phyloP scores from a whole-genome alignment of 148 eudicot genomes.

The Bassia scoparia region DNA sequence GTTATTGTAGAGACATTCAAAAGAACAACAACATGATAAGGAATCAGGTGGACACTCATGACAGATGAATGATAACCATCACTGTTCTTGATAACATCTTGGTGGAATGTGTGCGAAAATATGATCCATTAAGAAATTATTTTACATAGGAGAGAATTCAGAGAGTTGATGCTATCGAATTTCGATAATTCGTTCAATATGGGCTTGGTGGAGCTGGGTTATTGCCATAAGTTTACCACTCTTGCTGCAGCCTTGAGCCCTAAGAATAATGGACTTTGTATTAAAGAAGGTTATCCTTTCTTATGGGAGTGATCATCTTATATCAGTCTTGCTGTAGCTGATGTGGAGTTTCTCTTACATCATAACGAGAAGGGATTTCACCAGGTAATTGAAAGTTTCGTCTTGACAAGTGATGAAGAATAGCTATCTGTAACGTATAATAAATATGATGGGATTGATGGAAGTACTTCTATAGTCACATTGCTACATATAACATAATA shows the following conservation, averaged over 20 bases:
- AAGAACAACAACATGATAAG: not conserved
- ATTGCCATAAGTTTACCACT: slow-evolving; percentile 71
- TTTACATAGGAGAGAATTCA: slow-evolving; percentile 54
- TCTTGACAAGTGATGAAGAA: too few relatives aligned
- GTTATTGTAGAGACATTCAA: too few relatives aligned
- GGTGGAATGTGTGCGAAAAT: slow-evolving; percentile 50
- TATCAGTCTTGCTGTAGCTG: slow-evolving; percentile 67
- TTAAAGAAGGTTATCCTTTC: slow-evolving; percentile 54
- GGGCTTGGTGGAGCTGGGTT: slow-evolving; percentile 86
- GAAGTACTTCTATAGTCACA: too few relatives aligned
- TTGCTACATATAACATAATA: too few relatives aligned
- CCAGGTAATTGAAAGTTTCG: slow-evolving; percentile 68
- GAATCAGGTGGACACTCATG: slow-evolving; percentile 60
- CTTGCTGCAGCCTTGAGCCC: slow-evolving; percentile 54
- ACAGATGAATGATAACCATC: slow-evolving; percentile 61
- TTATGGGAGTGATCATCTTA: slow-evolving; percentile 56
- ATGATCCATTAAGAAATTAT: slow-evolving; percentile 54
- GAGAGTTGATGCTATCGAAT: slow-evolving; percentile 42
- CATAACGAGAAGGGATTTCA: slow-evolving; percentile 75
- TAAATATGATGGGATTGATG: too few relatives aligned
- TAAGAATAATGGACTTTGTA: slow-evolving; percentile 56
- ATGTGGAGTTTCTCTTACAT: slow-evolving; percentile 68
- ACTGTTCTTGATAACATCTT: slow-evolving; percentile 43
- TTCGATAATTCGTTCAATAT: slow-evolving; percentile 39
- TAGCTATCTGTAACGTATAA: too few relatives aligned